phyloP scores from a whole-genome alignment of 441 rosid species.

The Adansonia rubrostipa region DNA sequence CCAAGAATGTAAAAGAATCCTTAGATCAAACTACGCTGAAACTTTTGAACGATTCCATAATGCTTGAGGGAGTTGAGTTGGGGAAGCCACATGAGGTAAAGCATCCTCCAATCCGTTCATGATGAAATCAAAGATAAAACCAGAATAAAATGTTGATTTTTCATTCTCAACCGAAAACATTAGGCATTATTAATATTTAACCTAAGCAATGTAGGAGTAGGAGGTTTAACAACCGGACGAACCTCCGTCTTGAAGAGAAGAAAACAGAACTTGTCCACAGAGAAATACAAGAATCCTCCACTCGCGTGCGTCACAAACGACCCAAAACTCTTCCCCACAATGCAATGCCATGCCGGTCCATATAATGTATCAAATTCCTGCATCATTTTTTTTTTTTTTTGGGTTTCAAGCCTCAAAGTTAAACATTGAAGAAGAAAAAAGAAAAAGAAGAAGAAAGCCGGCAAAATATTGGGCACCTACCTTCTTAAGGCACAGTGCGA shows the following conservation, averaged over 20 bases:
- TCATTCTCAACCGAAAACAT: neutral
- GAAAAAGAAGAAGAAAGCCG: neutral
- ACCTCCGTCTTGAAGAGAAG: constrained; percentile 78
- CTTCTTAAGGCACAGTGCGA: constrained; percentile 58
- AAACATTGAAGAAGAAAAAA: neutral
- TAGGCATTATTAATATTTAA: constrained; percentile 18
- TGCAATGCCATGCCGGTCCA: constrained; percentile 85
- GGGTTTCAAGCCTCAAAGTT: neutral
- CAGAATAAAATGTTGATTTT: neutral
- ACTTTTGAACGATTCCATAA: no score
- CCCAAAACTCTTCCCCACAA: constrained; percentile 74
- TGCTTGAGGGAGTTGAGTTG: neutral
- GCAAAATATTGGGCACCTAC: constrained; percentile 18
- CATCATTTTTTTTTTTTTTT: neutral
- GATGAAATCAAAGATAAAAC: neutral
- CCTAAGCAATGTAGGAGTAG: constrained; percentile 16
- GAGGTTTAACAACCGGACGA: constrained; percentile 40
- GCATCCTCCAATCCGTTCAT: constrained; percentile 6
- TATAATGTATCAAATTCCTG: constrained; percentile 72
- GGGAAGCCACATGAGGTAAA: neutral
- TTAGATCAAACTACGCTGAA: no score
- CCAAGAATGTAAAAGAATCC: neutral
- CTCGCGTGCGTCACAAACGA: constrained; percentile 73
- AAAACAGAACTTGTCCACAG: constrained; percentile 58
- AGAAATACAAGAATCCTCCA: constrained; percentile 79